Evolutionary conservation across 495 filamentous ascomycete species (phyloP), one percentile per base, ranked within the genome.

Genomic region (Talaromyces nanjingensis): DNA sequence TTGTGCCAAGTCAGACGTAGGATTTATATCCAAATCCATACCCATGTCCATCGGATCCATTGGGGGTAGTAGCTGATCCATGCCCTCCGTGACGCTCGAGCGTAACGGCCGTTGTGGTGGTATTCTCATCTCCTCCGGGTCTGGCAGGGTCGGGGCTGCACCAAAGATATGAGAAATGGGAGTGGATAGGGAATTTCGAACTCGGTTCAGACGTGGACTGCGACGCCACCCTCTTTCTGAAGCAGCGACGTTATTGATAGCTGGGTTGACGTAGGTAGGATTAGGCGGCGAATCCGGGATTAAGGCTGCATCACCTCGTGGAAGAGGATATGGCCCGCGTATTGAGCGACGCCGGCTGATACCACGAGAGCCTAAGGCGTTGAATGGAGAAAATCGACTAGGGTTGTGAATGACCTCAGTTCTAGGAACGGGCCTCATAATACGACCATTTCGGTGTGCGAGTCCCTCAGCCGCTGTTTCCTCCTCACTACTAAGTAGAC

Each of bases 381-480:
- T 72, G 64, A 81, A 81, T 0, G 78, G 77, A 58, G 76, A 79
- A 58, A 81, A 79, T 1, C 78, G 77, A 64, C 72, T 70, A 61
- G 65, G 75, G 52, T 67, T 75, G 45, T 78, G 72, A 16, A 69
- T 63, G 8, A 68, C 67, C 63, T 81, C 78, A 4, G 75, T 71
- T 56, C 78, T 72, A 20, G 77, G 74, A 6, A 72, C 65, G 6
- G 77, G 68, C 62, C 76, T 76, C 59, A 75, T 75, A 3, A 79
- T 71, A 9, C 77, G 67, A 4, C 79, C 79, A 69, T 77, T 76
- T 59, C 83, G 75, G 71, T 84, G 75, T 61, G 78, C 77, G 66
- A 77, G 79, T 18, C 78, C 79, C 65, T 82, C 77, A 53, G 77
- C 79, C 27, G 77, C 72, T 39, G 79, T 77, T 65, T 84, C 77